These are phyloP conservation scores for Rhizoclosmatium globosum DNA, from an alignment of 192 early-diverging fungal genomes.

Conservation along the genomic window DNA sequence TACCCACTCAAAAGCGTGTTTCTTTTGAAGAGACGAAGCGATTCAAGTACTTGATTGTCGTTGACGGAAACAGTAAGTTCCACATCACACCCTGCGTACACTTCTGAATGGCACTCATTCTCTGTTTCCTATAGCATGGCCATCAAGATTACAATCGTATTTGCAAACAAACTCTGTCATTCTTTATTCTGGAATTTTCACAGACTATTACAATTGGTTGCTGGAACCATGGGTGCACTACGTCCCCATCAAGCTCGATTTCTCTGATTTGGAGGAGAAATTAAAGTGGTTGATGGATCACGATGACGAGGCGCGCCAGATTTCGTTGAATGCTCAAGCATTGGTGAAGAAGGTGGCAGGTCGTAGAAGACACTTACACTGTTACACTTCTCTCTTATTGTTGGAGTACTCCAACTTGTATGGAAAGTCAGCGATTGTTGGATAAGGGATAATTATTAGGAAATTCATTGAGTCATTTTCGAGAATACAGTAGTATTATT, in stretches of 20 bases:
- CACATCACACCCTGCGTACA: neutral
- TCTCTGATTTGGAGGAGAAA: slow-evolving; percentile 25
- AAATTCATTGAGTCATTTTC: neutral
- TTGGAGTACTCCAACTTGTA: slow-evolving; percentile 19
- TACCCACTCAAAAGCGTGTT: slow-evolving; percentile 22
- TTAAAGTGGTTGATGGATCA: slow-evolving; percentile 24
- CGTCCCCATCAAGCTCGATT: slow-evolving; percentile 19
- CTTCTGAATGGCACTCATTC: too few relatives aligned
- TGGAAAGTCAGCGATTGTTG: neutral
- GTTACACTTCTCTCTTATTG: slow-evolving; percentile 8
- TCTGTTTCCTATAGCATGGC: neutral
- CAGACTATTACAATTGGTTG: slow-evolving; percentile 25
- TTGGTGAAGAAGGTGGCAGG: neutral
- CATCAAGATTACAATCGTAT: neutral
- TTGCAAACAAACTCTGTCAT: slow-evolving; percentile 29
- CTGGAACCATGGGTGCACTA: slow-evolving; percentile 30
- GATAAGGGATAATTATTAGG: neutral
- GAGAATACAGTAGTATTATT: too few relatives aligned
- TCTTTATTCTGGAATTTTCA: slow-evolving; percentile 16
- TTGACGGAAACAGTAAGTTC: slow-evolving; percentile 28
- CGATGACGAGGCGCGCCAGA: slow-evolving; percentile 15
- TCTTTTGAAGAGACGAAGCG: slow-evolving; percentile 24
- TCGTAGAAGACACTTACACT: neutral
- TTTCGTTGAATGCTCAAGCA: slow-evolving; percentile 13
- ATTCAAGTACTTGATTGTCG: slow-evolving; percentile 35